These are phyloP conservation scores for Candida pseudocylindracea DNA, from an alignment of 1,139 yeast genomes.

Conservation along the genomic window DNA sequence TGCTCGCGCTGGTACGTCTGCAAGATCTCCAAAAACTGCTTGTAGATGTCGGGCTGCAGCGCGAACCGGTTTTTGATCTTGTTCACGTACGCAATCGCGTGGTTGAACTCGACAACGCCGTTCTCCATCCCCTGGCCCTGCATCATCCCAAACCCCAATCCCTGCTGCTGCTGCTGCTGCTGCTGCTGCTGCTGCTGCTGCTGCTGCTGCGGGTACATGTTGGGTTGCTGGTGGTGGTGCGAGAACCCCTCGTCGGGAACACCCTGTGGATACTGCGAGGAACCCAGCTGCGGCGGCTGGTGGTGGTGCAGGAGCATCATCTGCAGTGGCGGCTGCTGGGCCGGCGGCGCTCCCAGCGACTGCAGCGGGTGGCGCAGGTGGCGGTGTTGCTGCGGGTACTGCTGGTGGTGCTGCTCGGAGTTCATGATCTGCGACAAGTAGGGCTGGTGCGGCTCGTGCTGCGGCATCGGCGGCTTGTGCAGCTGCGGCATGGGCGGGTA, in stretches of 20 bases:
- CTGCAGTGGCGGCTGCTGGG: not conserved
- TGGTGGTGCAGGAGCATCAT: conserved; percentile 3
- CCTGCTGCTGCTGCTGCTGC: conserved; percentile 1
- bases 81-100: conserved; percentile 89
- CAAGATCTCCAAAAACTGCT: conserved; percentile 79
- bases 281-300: conserved; percentile 5
- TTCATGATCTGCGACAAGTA: not conserved
- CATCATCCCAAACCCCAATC: too few relatives aligned
- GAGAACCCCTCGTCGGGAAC: conserved; percentile 1
- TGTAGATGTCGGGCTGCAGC: conserved; percentile 87
- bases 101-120: conserved; percentile 90
- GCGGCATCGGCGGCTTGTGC: not conserved
- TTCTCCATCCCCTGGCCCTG: conserved; percentile 8
- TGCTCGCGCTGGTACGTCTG: conserved; percentile 95
- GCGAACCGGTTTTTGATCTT: conserved; percentile 88
- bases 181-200: conserved; percentile 1
- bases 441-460: not conserved
- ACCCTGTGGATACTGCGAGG: not conserved
- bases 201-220: conserved; percentile 3
- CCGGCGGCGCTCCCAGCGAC: not conserved
- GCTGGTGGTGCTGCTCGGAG: conserved; percentile 1
- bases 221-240: conserved; percentile 10
- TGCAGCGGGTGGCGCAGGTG: conserved; percentile 2
- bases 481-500: not conserved
- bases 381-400: conserved; percentile 2